Evolutionary conservation across 768 basidiomycete genomes (phyloP), one percentile per base, ranked within the genome.

Genomic region (Hysterangium stoloniferum): DNA sequence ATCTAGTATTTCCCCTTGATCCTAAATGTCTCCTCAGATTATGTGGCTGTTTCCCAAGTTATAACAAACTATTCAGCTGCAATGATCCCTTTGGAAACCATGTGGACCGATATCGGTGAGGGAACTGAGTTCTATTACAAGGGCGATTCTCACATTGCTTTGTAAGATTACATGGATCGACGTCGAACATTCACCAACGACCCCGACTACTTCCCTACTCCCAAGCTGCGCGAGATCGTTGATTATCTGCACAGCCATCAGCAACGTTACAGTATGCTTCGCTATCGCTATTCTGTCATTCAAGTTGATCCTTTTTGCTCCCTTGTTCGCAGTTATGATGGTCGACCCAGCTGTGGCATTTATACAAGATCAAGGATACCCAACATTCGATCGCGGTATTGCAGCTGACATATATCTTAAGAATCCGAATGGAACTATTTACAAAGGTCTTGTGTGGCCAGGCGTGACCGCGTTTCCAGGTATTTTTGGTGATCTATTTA

Each of bases 391-490:
- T 46, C 71, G 74, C 24, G 84, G 84, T 4, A 67, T 72, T 1
- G 62, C 62, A 6, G 58, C 25, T 15, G 74, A 77, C 41, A 74
- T 79, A 0, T 89, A 80, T 63, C 75, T 90, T 44, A 86, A 78
- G 57, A 87, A 89, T 61, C 81, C 80, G 0, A 81, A 89, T 57
- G 80, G 79, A 0, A 73, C 79, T 32, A 74, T 81, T 57, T 88
- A 84, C 62, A 61, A 85, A 1, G 87, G 87, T 13, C 73, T 80
- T 58, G 85, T 86, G 6, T 88, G 83, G 85, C 84, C 86, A n/a
- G 84, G 76, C 52, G 79, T 80, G 6, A 77, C 76, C 34, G 76
- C 75, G 15, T 80, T 68, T 60, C 78, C 78, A 47, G 77, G 76
- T 75, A 62, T 45, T 9, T 9, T 9, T 34, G 9, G 33, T 17